Percentiles rank a stretch among this genome's conserved stretches.
Conservation (phyloP, 2,329 filamentous ascomycete genomes). For the Fusarium graminum region DNA sequence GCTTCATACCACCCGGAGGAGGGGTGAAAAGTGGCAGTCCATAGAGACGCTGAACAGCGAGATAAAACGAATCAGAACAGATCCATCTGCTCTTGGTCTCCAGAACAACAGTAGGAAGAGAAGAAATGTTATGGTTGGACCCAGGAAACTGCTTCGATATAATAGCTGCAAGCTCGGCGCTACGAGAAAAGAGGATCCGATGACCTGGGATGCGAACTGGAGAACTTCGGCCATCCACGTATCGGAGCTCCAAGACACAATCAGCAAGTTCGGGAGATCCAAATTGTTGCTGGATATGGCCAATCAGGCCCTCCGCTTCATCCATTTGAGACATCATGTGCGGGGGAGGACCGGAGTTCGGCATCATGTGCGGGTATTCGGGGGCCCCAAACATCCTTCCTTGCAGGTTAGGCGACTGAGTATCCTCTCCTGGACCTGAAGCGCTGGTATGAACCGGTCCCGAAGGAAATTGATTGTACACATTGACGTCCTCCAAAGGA, state of each 20-base stretch:
- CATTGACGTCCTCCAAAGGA: slow-evolving; percentile 60
- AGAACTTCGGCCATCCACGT: slow-evolving; percentile 55
- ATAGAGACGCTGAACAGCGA: slow-evolving; percentile 70
- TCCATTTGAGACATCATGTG: slow-evolving; percentile 50
- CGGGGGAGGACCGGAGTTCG: slow-evolving; percentile 48
- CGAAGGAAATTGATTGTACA: slow-evolving; percentile 57
- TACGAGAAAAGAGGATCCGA: slow-evolving; percentile 68
- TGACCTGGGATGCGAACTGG: slow-evolving; percentile 65
- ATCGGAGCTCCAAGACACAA: slow-evolving; percentile 62
- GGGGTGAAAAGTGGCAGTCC: slow-evolving; percentile 63
- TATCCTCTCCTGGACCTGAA: slow-evolving; percentile 50
- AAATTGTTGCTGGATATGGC: slow-evolving; percentile 57
- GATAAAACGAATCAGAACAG: slow-evolving; percentile 68
- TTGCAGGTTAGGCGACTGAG: slow-evolving; percentile 47
- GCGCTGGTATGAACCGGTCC: slow-evolving; percentile 57
- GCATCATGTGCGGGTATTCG: slow-evolving; percentile 54
- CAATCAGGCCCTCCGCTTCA: slow-evolving; percentile 55
- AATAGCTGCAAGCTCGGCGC: slow-evolving; percentile 51
- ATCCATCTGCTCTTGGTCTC: slow-evolving; percentile 66
- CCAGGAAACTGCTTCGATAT: slow-evolving; percentile 51
- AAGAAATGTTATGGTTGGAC: slow-evolving; percentile 44
- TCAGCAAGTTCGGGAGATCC: slow-evolving; percentile 55
- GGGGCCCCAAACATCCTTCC: slow-evolving; percentile 51
- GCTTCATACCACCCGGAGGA: slow-evolving; percentile 47
- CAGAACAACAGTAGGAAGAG: slow-evolving; percentile 55